A percentile compares a stretch with the other conserved stretches of the same genome.
These are phyloP conservation scores for Cenococcum geophilum DNA, from an alignment of 495 filamentous ascomycete species.

Conservation along the genomic window DNA sequence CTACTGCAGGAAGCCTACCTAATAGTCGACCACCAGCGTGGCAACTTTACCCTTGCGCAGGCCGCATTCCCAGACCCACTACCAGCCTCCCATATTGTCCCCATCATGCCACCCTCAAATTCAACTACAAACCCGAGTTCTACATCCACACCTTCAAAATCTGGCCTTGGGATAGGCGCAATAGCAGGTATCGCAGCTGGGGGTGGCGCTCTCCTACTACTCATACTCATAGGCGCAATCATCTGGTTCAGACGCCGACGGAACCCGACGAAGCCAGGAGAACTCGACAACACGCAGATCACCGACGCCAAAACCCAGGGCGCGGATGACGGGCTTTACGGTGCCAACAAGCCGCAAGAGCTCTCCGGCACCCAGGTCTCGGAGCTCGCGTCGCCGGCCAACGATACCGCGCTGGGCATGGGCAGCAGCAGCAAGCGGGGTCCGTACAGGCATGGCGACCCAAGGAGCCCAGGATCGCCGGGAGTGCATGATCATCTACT, in stretches of 20 bases:
- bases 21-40: constrained; percentile 35
- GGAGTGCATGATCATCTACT: background rate
- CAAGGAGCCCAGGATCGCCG: background rate
- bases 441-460: background rate
- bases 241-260: constrained; percentile 11
- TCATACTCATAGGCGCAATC: constrained; percentile 8
- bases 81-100: constrained; percentile 26
- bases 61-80: constrained; percentile 27
- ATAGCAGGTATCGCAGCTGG: constrained; percentile 30
- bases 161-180: constrained; percentile 20
- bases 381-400: constrained; percentile 19
- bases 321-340: background rate
- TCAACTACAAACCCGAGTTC: background rate
- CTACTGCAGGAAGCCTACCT: constrained; percentile 37
- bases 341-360: constrained; percentile 14
- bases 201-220: constrained; percentile 17
- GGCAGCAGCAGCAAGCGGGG: constrained; percentile 3
- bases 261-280: constrained; percentile 6
- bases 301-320: constrained; percentile 8
- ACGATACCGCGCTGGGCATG: background rate
- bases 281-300: constrained; percentile 27
- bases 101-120: constrained; percentile 18
- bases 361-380: constrained; percentile 20
- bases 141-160: constrained; percentile 5
- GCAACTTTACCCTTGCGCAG: constrained; percentile 32